Evolutionary conservation across 306 rosid species (phyloP).

Genomic region (Arachis stenosperma): DNA sequence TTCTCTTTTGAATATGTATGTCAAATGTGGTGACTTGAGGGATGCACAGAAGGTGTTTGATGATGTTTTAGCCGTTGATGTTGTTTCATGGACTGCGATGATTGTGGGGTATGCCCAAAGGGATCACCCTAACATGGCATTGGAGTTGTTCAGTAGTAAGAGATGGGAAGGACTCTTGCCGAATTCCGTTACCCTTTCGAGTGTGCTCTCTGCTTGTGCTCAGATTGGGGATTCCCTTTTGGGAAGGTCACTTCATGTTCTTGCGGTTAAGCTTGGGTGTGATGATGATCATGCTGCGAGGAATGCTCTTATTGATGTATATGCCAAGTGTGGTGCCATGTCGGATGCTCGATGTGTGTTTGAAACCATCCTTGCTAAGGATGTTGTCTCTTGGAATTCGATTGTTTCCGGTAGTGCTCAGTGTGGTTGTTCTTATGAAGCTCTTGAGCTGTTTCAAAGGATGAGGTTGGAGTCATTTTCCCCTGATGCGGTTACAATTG

Average conservation of each 20-base stretch:
- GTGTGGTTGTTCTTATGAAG: slow-evolving; percentile 56
- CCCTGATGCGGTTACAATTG: slow-evolving; percentile 74
- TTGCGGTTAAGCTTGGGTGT: slow-evolving; percentile 56
- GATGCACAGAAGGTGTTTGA: slow-evolving; percentile 69
- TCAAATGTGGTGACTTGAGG: slow-evolving; percentile 60
- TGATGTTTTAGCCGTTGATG: slow-evolving; percentile 49
- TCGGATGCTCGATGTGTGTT: slow-evolving; percentile 57
- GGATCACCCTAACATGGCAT: slow-evolving; percentile 56
- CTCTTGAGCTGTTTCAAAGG: slow-evolving; percentile 57
- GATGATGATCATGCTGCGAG: slow-evolving; percentile 51
- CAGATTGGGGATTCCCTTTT: slow-evolving; percentile 42
- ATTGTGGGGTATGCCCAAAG: slow-evolving; percentile 72
- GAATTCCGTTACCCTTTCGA: slow-evolving; percentile 64
- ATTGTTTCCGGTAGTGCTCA: slow-evolving; percentile 73
- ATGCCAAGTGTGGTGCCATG: slow-evolving; percentile 60
- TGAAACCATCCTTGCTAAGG: slow-evolving; percentile 50
- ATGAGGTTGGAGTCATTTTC: slow-evolving; percentile 54
- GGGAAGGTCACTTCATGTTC: slow-evolving; percentile 65
- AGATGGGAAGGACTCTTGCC: slow-evolving; percentile 56
- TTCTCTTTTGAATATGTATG: slow-evolving; percentile 68
- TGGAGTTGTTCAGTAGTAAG: slow-evolving; percentile 52
- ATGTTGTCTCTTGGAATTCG: slow-evolving; percentile 74
- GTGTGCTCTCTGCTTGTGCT: slow-evolving; percentile 76
- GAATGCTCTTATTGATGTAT: slow-evolving; percentile 75
- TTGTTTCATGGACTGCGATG: slow-evolving; percentile 87